Conservation (phyloP, 164 flowering plant genomes). For the Umbellularia californica region DNA sequence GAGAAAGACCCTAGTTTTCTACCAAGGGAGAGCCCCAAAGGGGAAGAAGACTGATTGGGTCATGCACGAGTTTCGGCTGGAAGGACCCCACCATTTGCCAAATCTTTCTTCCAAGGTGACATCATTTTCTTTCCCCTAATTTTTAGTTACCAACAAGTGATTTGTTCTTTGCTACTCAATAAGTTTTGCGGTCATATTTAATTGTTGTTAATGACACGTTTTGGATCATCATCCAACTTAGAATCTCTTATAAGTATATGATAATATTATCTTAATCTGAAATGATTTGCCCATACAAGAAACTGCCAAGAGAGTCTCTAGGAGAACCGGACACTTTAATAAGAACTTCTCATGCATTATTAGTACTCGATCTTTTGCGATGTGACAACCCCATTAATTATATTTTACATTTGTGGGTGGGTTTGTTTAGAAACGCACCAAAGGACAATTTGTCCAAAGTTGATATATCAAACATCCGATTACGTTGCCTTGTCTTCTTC, state of each 20-base stretch:
- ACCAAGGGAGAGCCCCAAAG: slow-evolving; percentile 71
- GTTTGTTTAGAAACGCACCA: neutral
- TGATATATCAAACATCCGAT: neutral
- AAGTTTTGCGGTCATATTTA: no score
- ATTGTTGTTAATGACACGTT: no score
- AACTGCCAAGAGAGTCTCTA: no score
- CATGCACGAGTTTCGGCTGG: slow-evolving; percentile 78
- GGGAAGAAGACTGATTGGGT: slow-evolving; percentile 75
- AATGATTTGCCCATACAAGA: no score
- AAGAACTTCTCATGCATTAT: neutral
- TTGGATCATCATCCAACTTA: no score
- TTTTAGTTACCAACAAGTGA: no score
- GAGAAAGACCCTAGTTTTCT: slow-evolving; percentile 79
- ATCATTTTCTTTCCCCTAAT: neutral
- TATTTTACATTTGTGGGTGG: no score
- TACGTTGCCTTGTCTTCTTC: neutral
- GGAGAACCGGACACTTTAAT: no score
- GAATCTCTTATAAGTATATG: no score
- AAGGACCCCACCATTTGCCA: slow-evolving; percentile 58
- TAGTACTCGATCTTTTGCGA: neutral
- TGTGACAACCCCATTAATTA: no score
- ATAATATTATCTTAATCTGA: no score
- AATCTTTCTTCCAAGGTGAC: slow-evolving; percentile 29
- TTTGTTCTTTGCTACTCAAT: no score
- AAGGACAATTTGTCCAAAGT: neutral